Percentiles rank a stretch among this genome's conserved stretches.
phyloP scores from a whole-genome alignment of 306 rosid species.

The Lablab purpureus region DNA sequence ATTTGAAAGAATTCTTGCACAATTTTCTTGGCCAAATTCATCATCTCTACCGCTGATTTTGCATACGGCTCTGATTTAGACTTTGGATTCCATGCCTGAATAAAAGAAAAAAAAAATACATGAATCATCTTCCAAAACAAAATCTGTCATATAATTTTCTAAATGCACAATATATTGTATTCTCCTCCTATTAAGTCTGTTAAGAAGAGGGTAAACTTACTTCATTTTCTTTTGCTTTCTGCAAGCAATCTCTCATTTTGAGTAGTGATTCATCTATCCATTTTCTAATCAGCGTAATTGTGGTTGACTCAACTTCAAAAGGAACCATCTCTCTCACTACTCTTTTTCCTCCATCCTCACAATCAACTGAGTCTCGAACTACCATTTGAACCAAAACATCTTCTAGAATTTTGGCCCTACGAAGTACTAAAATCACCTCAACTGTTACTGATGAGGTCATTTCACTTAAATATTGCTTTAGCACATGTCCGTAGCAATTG shows the following conservation, averaged over 20 bases:
- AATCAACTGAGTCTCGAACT: constrained; percentile 79
- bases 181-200: neutral
- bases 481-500: constrained; percentile 69
- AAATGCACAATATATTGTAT: constrained; percentile 8
- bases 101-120: neutral
- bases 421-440: constrained; percentile 64
- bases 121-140: neutral
- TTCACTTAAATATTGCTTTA: constrained; percentile 68
- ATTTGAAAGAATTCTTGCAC: constrained; percentile 81
- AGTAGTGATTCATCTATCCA: constrained; percentile 75
- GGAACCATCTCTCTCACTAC: constrained; percentile 90
- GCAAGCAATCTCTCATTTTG: constrained; percentile 55
- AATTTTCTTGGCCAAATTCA: constrained; percentile 60
- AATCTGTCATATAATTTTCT: neutral
- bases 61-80: constrained; percentile 86
- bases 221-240: constrained; percentile 73
- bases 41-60: constrained; percentile 75
- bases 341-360: constrained; percentile 91
- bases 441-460: constrained; percentile 52
- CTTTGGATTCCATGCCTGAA: constrained; percentile 95
- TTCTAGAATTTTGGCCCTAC: constrained; percentile 74
- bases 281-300: constrained; percentile 58
- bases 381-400: constrained; percentile 83
- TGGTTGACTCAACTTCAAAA: constrained; percentile 76
- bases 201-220: constrained; percentile 53